These are phyloP conservation scores for Candida sanyaensis DNA, from an alignment of 1,139 yeast genomes.

Conservation along the genomic window DNA sequence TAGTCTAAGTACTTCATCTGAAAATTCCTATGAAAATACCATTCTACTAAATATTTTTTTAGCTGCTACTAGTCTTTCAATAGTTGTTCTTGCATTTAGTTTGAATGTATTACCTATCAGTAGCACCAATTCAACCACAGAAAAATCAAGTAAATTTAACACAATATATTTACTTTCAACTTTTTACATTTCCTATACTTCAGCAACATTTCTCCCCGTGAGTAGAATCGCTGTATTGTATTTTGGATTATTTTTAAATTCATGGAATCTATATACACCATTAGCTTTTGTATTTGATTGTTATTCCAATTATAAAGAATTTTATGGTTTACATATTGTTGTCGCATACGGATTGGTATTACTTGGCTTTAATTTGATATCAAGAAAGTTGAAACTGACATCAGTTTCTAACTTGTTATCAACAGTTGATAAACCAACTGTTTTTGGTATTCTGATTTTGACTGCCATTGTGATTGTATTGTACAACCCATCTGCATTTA, in stretches of 20 bases:
- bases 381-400: slow-evolving; percentile 1
- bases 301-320: slow-evolving; percentile 13
- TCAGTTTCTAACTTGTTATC: slow-evolving; percentile 8
- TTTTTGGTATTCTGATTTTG: slow-evolving; percentile 4
- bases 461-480: slow-evolving; percentile 1
- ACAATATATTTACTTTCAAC: slow-evolving; percentile 6
- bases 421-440: slow-evolving; percentile 3
- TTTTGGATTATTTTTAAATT: slow-evolving; percentile 30
- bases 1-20: slow-evolving; percentile 10
- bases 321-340: slow-evolving; percentile 6
- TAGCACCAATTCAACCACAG: slow-evolving; percentile 1
- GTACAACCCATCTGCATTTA: slow-evolving; percentile 11
- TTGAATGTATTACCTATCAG: slow-evolving; percentile 7
- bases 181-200: slow-evolving; percentile 14
- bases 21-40: not conserved
- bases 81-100: slow-evolving; percentile 5
- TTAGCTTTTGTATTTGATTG: slow-evolving; percentile 24
- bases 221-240: slow-evolving; percentile 23
- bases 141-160: slow-evolving; percentile 1
- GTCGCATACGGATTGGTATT: slow-evolving; percentile 11
- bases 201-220: slow-evolving; percentile 22
- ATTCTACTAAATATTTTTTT: slow-evolving; percentile 10
- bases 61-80: slow-evolving; percentile 5
- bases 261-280: slow-evolving; percentile 28
- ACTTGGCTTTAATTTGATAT: slow-evolving; percentile 9